phyloP scores from a whole-genome alignment of 106 monocot species.

The Triglochin maritima region DNA sequence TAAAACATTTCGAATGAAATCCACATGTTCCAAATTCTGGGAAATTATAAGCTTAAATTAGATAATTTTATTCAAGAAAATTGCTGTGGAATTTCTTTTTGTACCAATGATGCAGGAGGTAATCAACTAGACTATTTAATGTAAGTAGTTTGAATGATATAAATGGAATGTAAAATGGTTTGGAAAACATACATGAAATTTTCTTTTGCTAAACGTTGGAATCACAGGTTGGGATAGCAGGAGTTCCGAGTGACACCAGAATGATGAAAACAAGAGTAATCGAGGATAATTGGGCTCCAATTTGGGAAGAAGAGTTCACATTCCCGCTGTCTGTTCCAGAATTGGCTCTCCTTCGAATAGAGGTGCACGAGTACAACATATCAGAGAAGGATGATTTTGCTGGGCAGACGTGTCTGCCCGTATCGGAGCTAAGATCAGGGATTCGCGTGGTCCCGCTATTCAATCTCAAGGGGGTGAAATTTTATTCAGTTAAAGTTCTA shows the following conservation, averaged over 20 bases:
- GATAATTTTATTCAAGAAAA: too few species aligned
- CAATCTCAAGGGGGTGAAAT: constrained; percentile 26
- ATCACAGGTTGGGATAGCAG: constrained; percentile 41
- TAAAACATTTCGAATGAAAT: too few species aligned
- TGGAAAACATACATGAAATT: too few species aligned
- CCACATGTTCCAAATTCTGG: too few species aligned
- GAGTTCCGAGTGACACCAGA: constrained; percentile 23
- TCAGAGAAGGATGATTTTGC: constrained; percentile 49
- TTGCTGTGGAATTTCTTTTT: too few species aligned
- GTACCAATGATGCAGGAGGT: too few species aligned
- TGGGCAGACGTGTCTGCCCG: constrained; percentile 40
- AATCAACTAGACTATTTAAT: too few species aligned
- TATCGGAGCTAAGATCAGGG: constrained; percentile 36
- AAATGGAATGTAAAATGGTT: too few species aligned
- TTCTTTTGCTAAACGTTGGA: neutral
- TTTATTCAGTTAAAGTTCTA: constrained; percentile 31
- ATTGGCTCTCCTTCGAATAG: constrained; percentile 34
- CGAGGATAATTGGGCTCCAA: constrained; percentile 40
- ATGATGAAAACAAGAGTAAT: constrained; percentile 43
- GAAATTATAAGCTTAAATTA: too few species aligned
- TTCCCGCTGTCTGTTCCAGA: constrained; percentile 39
- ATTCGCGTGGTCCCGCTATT: constrained; percentile 34
- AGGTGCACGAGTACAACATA: constrained; percentile 44
- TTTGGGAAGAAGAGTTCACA: constrained; percentile 42
- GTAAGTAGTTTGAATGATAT: too few species aligned